Evolutionary conservation across 75 land plant genomes (phyloP), one percentile per base, ranked within the genome.

Genomic region (Cupressus sempervirens): DNA sequence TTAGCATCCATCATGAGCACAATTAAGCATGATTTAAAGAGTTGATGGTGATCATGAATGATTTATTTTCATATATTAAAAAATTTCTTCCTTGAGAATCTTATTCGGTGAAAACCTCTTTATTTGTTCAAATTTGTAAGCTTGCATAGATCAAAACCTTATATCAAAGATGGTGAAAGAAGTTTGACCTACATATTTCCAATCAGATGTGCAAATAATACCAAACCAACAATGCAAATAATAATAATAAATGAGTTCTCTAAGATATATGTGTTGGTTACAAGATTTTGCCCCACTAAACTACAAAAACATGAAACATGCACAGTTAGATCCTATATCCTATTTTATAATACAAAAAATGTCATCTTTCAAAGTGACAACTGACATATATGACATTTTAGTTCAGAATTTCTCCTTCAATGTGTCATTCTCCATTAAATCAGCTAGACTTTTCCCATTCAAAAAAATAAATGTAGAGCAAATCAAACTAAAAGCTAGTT

Each of bases 141-240:
- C 18, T 79, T 43, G 50, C n/a, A 41, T 20, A 43, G 10, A 79
- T n/a, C 45, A 45, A 40, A 43, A 29, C 29, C 14, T 11, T 34
- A 79, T 40, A 36, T 40, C 11, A 35, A 40, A 79, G 81, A 38
- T 40, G 26, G 29, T 38, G 81, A 43, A 38, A 79, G 26, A 16
- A 7, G n/a, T 34, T 52, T 62, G 84, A 96, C 99, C 99, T 98
- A 98, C 96, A 98, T 96, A 83, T 98, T 98, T 34, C 99, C 99
- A 50, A 98, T 96, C 54, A 98, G 87, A 84, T 95, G 94, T 30
- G 99, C 99, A 89, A 98, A 98, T 46, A 98, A 76, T 84, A 98
- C 92, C 72, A 98, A 90, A 72, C 99, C 99, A 72, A 93, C 35
- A 46, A 93, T 90, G 72, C 92, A 87, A 84, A 96, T 91, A 54